phyloP scores from a whole-genome alignment of 306 rosid genomes.

The Carpinus fangiana region DNA sequence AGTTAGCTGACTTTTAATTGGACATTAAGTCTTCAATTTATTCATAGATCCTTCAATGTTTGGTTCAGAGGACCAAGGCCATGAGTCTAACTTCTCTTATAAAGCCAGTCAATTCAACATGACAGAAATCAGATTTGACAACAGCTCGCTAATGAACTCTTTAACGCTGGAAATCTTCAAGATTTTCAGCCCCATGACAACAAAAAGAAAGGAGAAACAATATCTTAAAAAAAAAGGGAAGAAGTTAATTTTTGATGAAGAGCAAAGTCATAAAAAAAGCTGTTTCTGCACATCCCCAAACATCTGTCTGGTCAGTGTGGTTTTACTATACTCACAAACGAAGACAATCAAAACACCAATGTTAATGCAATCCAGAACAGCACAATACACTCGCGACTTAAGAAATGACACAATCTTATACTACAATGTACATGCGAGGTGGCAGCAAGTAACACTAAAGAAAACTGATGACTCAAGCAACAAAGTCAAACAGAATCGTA shows the following conservation, averaged over 20 bases:
- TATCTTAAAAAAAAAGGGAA: too few species aligned
- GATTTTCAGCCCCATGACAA: too few species aligned
- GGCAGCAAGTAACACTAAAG: slow-evolving; percentile 26
- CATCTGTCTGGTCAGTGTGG: slow-evolving; percentile 39
- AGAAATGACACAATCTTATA: slow-evolving; percentile 11
- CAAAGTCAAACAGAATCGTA: slow-evolving; percentile 7
- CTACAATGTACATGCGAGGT: slow-evolving; percentile 42
- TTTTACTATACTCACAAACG: slow-evolving; percentile 36
- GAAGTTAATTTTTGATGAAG: not conserved
- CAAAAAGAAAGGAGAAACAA: too few species aligned
- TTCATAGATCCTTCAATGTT: not conserved
- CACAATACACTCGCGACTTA: slow-evolving; percentile 34
- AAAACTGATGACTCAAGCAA: not conserved
- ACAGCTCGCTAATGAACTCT: too few species aligned
- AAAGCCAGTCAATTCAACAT: not conserved
- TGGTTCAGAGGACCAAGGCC: not conserved
- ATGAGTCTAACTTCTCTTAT: not conserved
- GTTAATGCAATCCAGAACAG: slow-evolving; percentile 24
- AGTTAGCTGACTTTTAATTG: not conserved
- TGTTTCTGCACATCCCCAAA: slow-evolving; percentile 36
- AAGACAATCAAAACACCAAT: slow-evolving; percentile 28
- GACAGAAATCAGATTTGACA: not conserved
- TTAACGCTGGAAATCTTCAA: too few species aligned
- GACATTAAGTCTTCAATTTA: not conserved
- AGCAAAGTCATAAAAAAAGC: not conserved